Evolutionary conservation across 306 rosid species (phyloP).

Genomic region (Inga oerstediana): DNA sequence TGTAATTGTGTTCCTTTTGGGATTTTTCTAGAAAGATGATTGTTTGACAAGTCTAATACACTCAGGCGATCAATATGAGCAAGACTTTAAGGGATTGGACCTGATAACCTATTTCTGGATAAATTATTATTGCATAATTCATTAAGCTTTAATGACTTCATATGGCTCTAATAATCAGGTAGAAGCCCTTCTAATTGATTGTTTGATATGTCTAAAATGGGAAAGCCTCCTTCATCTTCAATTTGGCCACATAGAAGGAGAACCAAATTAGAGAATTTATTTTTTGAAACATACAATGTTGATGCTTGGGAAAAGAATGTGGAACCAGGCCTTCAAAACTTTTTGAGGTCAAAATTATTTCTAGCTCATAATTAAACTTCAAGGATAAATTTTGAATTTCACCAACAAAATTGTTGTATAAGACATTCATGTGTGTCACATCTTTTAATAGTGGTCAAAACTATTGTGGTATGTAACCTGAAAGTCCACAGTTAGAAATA

Average conservation of each 20-base stretch:
- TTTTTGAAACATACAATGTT: neutral
- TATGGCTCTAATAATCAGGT: neutral
- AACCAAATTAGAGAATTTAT: neutral
- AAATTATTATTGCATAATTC: no score
- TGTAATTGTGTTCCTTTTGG: no score
- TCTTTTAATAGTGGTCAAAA: neutral
- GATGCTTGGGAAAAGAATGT: neutral
- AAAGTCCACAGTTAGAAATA: neutral
- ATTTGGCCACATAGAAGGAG: neutral
- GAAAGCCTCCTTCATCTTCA: accelerated
- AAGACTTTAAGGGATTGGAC: no score
- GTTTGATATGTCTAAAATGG: neutral
- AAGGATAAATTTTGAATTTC: no score
- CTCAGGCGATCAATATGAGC: no score
- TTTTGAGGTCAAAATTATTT: slow-evolving; percentile 2
- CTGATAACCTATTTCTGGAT: no score
- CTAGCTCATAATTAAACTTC: neutral
- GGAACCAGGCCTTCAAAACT: slow-evolving; percentile 24
- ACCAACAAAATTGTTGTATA: neutral
- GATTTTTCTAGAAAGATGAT: no score
- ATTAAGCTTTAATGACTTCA: neutral
- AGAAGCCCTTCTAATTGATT: neutral
- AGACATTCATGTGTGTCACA: neutral
- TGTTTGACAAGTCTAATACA: no score
- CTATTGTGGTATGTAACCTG: slow-evolving; percentile 11